A percentile compares a stretch with the other conserved stretches of the same genome.
Conservation (phyloP, 192 early-diverging fungal genomes). For the Dispira parvispora region DNA sequence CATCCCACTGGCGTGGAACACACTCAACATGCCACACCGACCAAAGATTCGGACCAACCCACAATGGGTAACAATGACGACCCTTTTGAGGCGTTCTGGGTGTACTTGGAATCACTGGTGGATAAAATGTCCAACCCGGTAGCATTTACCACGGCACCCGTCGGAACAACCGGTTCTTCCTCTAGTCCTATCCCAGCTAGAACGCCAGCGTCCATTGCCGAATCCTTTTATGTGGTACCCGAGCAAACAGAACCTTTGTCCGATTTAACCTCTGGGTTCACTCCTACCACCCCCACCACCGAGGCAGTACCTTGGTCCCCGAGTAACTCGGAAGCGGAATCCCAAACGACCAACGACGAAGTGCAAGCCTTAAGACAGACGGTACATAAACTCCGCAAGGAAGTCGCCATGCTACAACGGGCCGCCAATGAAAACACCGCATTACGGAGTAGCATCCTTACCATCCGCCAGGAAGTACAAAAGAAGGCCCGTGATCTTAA, state of each 20-base stretch:
- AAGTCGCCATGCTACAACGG: not conserved
- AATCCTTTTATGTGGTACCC: conserved; percentile 5
- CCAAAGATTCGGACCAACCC: not conserved
- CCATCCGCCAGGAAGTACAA: conserved; percentile 5
- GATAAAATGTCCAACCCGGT: not conserved
- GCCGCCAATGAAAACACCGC: conserved; percentile 9
- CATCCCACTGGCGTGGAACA: too few relatives aligned
- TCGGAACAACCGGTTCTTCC: not conserved
- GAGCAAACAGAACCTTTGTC: not conserved
- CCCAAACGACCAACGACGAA: too few relatives aligned
- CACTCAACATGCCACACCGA: not conserved
- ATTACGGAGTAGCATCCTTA: conserved; percentile 4
- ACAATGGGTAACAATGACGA: not conserved
- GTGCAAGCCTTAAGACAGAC: too few relatives aligned
- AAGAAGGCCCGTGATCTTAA: conserved; percentile 5
- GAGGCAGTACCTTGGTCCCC: too few relatives aligned
- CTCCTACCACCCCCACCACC: too few relatives aligned
- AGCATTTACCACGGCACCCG: not conserved
- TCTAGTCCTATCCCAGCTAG: not conserved
- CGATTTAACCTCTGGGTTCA: not conserved
- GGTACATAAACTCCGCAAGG: not conserved
- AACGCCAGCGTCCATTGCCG: not conserved
- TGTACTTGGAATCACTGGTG: not conserved
- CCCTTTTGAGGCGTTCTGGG: conserved; percentile 3
- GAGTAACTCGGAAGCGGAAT: too few relatives aligned